Base-by-base conservation (phyloP, 2,329 filamentous ascomycete genomes). In the Bipolaris bicolor region DNA sequence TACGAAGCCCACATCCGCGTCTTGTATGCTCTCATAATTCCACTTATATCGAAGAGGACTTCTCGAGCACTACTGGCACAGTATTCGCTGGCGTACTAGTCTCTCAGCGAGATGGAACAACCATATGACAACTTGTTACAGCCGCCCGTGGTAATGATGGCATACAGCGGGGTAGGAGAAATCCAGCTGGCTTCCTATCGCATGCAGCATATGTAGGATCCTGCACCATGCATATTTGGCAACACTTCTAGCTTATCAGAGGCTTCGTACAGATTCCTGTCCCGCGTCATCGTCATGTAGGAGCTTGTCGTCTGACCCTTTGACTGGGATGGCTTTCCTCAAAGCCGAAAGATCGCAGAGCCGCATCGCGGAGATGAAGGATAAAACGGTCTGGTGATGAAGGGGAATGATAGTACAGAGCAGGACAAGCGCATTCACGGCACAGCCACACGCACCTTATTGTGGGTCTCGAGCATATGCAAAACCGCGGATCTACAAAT, bases 161-260 rank as follows among this genome's bases (percentile, higher is more conserved):
- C 48, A 54, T 57, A 58, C 50, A 41, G 72, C 71, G 71, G 72
- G 72, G 71, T 73, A 72, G 56, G 7, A 49, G 49, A 61, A 55
- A 48, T 46, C 9, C 53, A 48, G 55, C 56, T 57, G 61, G 62
- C 49, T 61, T 63, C 62, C 65, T 57, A 50, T 64, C 48, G 64
- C 58, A 59, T 33, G 70, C 69, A 71, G 66, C 64, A 52, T 56
- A 51, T 58, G 68, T 63, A 71, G 58, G 62, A 69, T 67, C 36
- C 57, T 64, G 67, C 69, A 63, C 62, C 51, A 60, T 61, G 48
- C 53, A 55, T 51, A 47, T 58, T 62, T 57, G 49, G 58, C 57
- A 60, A 41, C 57, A 62, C 34, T 46, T 60, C 57, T 52, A 58
- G 61, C 72, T 71, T 74, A 75, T 75, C 72, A 69, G 66, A 61